Evolutionary conservation across 2,329 filamentous ascomycete species (phyloP).

Genomic region (Colletotrichum lindemuthianum): DNA sequence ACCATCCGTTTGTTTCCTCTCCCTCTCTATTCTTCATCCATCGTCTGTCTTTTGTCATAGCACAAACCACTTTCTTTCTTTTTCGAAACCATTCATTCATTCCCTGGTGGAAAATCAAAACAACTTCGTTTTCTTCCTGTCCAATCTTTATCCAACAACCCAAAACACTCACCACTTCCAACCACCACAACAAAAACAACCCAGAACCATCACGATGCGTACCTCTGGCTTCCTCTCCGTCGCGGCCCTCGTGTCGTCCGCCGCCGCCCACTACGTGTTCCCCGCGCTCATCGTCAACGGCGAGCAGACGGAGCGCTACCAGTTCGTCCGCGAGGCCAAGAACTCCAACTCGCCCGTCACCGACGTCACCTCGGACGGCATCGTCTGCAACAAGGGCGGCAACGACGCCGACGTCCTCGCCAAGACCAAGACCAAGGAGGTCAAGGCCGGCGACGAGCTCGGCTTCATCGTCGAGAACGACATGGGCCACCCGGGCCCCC

Average conservation of each 20-base stretch:
- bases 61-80: constrained; percentile 34
- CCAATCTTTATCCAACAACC: constrained; percentile 21
- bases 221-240: constrained; percentile 24
- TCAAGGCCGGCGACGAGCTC: constrained; percentile 52
- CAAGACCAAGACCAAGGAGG: constrained; percentile 48
- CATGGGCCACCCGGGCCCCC: constrained; percentile 51
- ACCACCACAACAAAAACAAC: constrained; percentile 8
- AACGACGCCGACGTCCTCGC: constrained; percentile 48
- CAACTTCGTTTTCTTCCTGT: constrained; percentile 27
- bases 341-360: constrained; percentile 50
- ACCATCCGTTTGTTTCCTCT: neutral
- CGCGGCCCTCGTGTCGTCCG: constrained; percentile 33
- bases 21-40: constrained; percentile 29
- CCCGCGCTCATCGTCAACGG: constrained; percentile 38
- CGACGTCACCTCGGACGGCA: constrained; percentile 49
- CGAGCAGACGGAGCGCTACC: constrained; percentile 34
- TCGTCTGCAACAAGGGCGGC: constrained; percentile 52
- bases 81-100: constrained; percentile 26
- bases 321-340: constrained; percentile 37
- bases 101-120: constrained; percentile 33
- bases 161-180: constrained; percentile 14
- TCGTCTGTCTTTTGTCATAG: constrained; percentile 31
- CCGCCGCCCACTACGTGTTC: constrained; percentile 38
- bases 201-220: constrained; percentile 21
- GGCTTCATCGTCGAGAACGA: constrained; percentile 51